phyloP scores from a whole-genome alignment of 495 filamentous ascomycete genomes.

The Delitschia confertaspora region DNA sequence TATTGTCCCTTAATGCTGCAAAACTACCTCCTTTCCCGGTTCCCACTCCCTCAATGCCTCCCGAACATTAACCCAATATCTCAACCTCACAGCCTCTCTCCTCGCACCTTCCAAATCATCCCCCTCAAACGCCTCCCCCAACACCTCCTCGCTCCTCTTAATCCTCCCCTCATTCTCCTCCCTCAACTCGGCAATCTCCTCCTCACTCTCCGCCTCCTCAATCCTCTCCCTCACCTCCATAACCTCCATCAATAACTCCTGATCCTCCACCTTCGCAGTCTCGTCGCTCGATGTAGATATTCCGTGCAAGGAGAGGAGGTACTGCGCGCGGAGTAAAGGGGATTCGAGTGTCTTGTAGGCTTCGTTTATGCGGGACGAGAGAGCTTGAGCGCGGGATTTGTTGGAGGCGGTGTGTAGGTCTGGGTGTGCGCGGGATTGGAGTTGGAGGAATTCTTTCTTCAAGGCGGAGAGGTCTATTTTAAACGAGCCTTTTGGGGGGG shows the following conservation, averaged over 20 bases:
- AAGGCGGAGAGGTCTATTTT: slow-evolving; percentile 55
- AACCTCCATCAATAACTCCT: slow-evolving; percentile 73
- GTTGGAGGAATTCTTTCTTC: slow-evolving; percentile 72
- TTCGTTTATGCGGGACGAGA: slow-evolving; percentile 73
- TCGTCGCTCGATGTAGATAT: slow-evolving; percentile 75
- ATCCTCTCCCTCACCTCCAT: slow-evolving; percentile 80
- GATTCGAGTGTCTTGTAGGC: slow-evolving; percentile 75
- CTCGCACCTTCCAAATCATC: slow-evolving; percentile 61
- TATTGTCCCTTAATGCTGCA: slow-evolving; percentile 15
- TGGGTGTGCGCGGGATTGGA: slow-evolving; percentile 74
- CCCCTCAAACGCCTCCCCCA: slow-evolving; percentile 55
- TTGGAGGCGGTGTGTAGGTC: slow-evolving; percentile 56
- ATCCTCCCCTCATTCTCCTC: slow-evolving; percentile 61
- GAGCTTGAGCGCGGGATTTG: slow-evolving; percentile 58
- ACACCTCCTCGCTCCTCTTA: slow-evolving; percentile 42
- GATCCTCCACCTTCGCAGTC: slow-evolving; percentile 53
- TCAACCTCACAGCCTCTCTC: slow-evolving; percentile 62
- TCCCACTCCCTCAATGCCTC: slow-evolving; percentile 79
- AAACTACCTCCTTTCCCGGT: slow-evolving; percentile 48
- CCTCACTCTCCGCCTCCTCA: slow-evolving; percentile 62
- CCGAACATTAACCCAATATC: slow-evolving; percentile 86
- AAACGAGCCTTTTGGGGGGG: slow-evolving; percentile 73
- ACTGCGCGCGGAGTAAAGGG: slow-evolving; percentile 74
- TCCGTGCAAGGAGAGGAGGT: slow-evolving; percentile 62
- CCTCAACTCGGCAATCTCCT: slow-evolving; percentile 52